A percentile compares a stretch with the other conserved stretches of the same genome.
Evolutionary conservation across 2,329 filamentous ascomycete genomes (phyloP).

Genomic region (Gnomoniopsis smithogilvyi): DNA sequence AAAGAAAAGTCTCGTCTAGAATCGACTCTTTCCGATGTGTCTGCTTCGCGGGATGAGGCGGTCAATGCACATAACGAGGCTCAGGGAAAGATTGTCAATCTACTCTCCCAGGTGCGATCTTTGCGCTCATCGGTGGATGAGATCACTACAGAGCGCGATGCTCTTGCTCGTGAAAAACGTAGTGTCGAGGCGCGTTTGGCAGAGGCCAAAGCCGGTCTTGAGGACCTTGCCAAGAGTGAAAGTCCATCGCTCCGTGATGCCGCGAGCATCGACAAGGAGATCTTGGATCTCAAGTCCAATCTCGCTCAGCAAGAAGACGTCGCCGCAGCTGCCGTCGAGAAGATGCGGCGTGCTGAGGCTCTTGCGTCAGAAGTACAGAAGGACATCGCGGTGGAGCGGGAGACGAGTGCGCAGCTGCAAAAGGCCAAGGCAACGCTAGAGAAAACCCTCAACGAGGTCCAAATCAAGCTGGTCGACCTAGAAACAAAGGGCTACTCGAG

Average conservation of each 20-base stretch:
- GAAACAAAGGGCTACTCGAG: conserved; percentile 97
- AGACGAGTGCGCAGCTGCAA: conserved; percentile 75
- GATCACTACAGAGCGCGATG: conserved; percentile 78
- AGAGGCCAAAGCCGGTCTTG: conserved; percentile 83
- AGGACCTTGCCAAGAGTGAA: conserved; percentile 81
- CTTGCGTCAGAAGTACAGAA: conserved; percentile 87
- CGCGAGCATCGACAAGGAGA: conserved; percentile 81
- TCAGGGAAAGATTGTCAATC: conserved; percentile 85
- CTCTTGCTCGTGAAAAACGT: conserved; percentile 83
- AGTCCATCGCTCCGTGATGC: conserved; percentile 87
- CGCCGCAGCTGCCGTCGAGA: conserved; percentile 85
- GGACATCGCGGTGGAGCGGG: conserved; percentile 82
- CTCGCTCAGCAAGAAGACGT: conserved; percentile 94
- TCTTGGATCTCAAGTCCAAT: conserved; percentile 83
- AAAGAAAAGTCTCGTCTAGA: conserved; percentile 96
- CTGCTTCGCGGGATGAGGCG: conserved; percentile 89
- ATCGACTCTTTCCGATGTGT: conserved; percentile 82
- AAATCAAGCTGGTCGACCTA: conserved; percentile 84
- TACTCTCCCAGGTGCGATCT: conserved; percentile 84
- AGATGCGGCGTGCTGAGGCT: conserved; percentile 93
- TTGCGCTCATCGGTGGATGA: conserved; percentile 85
- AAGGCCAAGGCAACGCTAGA: conserved; percentile 88
- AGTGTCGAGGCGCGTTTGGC: conserved; percentile 79
- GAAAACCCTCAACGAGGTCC: conserved; percentile 85
- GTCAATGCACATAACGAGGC: conserved; percentile 91